Evolutionary conservation across 2,329 filamentous ascomycete genomes (phyloP).

Genomic region (Colletotrichum cereale): DNA sequence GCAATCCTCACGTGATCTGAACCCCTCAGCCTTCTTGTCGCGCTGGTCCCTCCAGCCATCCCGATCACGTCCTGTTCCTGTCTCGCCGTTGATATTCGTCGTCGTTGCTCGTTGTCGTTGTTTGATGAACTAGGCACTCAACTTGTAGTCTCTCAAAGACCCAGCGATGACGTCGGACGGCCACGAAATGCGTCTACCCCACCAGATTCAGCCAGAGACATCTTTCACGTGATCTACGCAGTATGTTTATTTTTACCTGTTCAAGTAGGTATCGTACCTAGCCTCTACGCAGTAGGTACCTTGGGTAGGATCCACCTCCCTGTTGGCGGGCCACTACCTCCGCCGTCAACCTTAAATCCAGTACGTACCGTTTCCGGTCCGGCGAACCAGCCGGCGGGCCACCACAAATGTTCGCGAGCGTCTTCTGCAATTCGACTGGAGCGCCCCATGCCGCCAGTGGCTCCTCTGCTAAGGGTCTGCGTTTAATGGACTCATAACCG

Average conservation of each 20-base stretch:
- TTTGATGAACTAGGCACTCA: too few species aligned
- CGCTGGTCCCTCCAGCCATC: background rate
- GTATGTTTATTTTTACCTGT: background rate
- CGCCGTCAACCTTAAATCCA: background rate
- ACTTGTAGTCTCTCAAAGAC: background rate
- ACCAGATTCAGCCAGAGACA: background rate
- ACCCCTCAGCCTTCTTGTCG: background rate
- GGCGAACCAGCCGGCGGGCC: constrained; percentile 1
- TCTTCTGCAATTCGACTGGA: background rate
- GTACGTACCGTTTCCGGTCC: constrained; percentile 7
- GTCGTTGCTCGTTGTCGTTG: background rate
- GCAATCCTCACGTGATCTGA: background rate
- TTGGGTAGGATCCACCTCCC: background rate
- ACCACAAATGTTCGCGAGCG: background rate
- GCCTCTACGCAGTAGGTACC: too few species aligned
- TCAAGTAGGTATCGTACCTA: too few species aligned
- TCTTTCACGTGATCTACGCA: background rate
- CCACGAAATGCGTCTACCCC: background rate
- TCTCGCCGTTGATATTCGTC: background rate
- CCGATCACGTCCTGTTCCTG: background rate
- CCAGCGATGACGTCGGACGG: background rate
- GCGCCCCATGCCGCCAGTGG: background rate
- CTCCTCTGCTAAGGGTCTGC: background rate
- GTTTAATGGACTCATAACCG: too few species aligned
- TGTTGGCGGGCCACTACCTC: constrained; percentile 4